A percentile compares a stretch with the other conserved stretches of the same genome.
phyloP scores from a whole-genome alignment of 106 monocot genomes.

The Gastrodia elata region DNA sequence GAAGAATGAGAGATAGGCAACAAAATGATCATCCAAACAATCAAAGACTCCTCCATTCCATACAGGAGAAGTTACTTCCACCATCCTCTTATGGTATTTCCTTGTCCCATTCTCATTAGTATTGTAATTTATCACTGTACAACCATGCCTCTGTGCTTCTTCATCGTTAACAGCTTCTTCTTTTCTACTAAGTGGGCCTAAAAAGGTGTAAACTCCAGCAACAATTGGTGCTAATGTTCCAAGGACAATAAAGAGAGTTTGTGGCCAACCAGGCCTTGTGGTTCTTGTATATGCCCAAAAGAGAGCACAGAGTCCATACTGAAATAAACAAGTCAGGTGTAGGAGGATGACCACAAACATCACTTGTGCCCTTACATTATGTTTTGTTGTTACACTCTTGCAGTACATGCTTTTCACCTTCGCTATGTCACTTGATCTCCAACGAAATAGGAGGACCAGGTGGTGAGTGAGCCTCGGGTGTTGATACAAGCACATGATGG shows the following conservation, averaged over 20 bases:
- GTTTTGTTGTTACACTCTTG: conserved; percentile 18
- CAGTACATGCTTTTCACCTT: conserved; percentile 33
- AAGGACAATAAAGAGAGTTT: conserved; percentile 12
- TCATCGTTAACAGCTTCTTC: background rate
- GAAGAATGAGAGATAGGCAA: conserved; percentile 30
- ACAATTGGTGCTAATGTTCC: conserved; percentile 24
- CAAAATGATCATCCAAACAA: conserved; percentile 38
- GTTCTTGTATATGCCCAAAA: conserved; percentile 30
- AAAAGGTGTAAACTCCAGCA: conserved; percentile 22
- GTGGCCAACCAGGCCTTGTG: conserved; percentile 19
- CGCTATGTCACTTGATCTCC: conserved; percentile 30
- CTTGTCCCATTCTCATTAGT: background rate
- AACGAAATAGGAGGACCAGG: conserved; percentile 45
- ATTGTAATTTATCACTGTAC: no score
- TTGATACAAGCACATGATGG: conserved; percentile 79
- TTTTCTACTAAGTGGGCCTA: conserved; percentile 52
- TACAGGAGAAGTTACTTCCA: conserved; percentile 25
- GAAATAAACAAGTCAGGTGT: conserved; percentile 30
- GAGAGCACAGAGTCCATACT: conserved; percentile 24
- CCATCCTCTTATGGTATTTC: conserved; percentile 11
- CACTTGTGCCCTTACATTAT: conserved; percentile 22
- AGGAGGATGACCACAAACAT: conserved; percentile 23
- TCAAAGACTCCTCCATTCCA: conserved; percentile 52
- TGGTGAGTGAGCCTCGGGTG: conserved; percentile 67
- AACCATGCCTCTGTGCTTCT: background rate